phyloP scores from a whole-genome alignment of 2,329 filamentous ascomycete species.

The Sclerotinia borealis region DNA sequence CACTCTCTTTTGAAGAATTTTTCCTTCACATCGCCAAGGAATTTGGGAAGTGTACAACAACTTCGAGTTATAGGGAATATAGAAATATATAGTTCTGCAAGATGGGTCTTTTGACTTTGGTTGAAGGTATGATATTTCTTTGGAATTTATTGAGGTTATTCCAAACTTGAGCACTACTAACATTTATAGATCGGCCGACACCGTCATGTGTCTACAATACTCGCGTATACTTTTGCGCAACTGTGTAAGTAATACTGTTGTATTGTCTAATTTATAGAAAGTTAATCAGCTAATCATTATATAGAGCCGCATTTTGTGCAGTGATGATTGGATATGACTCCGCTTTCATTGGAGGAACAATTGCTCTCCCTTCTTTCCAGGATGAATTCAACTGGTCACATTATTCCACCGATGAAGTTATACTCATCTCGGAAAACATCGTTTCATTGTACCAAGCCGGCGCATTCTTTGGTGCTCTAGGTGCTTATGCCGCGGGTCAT shows the following conservation, averaged over 20 bases:
- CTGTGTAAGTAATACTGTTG: constrained; percentile 19
- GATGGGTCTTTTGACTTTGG: constrained; percentile 41
- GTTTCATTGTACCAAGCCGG: constrained; percentile 29
- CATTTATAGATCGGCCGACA: constrained; percentile 23
- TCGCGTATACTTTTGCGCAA: constrained; percentile 22
- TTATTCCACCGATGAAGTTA: constrained; percentile 17
- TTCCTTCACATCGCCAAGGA: background rate
- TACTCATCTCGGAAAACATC: constrained; percentile 23
- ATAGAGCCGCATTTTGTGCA: constrained; percentile 48
- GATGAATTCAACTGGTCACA: constrained; percentile 22
- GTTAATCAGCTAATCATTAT: background rate
- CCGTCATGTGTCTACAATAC: constrained; percentile 25
- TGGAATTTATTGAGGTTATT: constrained; percentile 36
- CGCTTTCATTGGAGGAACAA: constrained; percentile 24
- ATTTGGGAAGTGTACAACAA: background rate
- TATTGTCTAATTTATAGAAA: background rate
- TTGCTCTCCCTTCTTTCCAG: constrained; percentile 24
- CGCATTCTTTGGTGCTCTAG: constrained; percentile 21
- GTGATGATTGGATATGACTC: constrained; percentile 38
- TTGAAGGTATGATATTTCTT: constrained; percentile 43
- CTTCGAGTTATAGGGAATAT: background rate
- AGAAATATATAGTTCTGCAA: background rate
- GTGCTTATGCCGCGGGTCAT: constrained; percentile 6
- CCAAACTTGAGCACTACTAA: constrained; percentile 34
- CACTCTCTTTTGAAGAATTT: background rate